Percentiles rank a stretch among this genome's conserved stretches.
Evolutionary conservation across 129 eudicot genomes (phyloP).

Genomic region (Tagetes erecta): DNA sequence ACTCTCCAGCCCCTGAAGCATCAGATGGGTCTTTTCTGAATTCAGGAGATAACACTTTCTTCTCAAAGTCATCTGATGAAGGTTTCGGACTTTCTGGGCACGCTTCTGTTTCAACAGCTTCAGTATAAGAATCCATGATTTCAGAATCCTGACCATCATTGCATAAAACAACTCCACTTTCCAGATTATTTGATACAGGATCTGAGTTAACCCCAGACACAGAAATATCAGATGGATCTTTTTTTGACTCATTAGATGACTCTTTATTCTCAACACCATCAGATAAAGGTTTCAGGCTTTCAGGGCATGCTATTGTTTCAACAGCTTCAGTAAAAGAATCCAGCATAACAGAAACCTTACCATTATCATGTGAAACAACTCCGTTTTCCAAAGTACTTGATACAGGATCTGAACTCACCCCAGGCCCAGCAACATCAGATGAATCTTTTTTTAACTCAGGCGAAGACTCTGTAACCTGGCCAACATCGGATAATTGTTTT

Average conservation of each 20-base stretch:
- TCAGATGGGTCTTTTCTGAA: slow-evolving; percentile 35
- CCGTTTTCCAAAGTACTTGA: slow-evolving; percentile 32
- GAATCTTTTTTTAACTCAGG: slow-evolving; percentile 33
- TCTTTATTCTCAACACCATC: slow-evolving; percentile 25
- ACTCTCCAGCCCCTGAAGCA: slow-evolving; percentile 12
- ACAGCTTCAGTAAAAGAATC: slow-evolving; percentile 20
- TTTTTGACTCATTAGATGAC: slow-evolving; percentile 28
- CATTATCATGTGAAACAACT: slow-evolving; percentile 27
- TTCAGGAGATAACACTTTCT: slow-evolving; percentile 23
- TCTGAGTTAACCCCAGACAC: slow-evolving; percentile 28
- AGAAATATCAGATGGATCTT: slow-evolving; percentile 29
- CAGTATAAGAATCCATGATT: slow-evolving; percentile 19
- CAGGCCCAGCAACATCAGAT: slow-evolving; percentile 24
- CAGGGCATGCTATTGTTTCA: slow-evolving; percentile 24
- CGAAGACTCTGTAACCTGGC: slow-evolving; percentile 24
- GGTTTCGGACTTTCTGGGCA: slow-evolving; percentile 32
- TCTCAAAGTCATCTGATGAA: slow-evolving; percentile 22
- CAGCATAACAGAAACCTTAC: slow-evolving; percentile 24
- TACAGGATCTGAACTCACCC: slow-evolving; percentile 31
- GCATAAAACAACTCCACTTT: slow-evolving; percentile 28
- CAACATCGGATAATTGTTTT: slow-evolving; percentile 26
- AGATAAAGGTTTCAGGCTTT: slow-evolving; percentile 31
- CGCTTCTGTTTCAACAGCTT: slow-evolving; percentile 19
- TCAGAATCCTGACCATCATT: slow-evolving; percentile 27
- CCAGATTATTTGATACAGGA: slow-evolving; percentile 31